phyloP scores from a whole-genome alignment of 805 yeast genomes.

The Starmerella floris region DNA sequence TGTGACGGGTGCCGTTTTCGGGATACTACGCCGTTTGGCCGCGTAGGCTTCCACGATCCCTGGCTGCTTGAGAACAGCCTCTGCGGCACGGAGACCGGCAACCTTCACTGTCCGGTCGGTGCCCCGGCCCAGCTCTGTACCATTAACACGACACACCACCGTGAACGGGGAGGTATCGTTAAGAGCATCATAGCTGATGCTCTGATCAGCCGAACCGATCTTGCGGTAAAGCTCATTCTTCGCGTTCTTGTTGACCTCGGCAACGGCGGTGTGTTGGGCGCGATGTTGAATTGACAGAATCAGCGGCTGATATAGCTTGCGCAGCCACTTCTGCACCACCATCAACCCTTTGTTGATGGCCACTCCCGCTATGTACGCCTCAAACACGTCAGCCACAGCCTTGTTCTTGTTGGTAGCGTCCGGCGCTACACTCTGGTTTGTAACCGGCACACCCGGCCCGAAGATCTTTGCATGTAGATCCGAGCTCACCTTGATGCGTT shows the following conservation, averaged over 20 bases:
- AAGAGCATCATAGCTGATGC: constrained; percentile 42
- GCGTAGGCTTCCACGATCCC: constrained; percentile 51
- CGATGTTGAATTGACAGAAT: constrained; percentile 7
- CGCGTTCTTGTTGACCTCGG: constrained; percentile 45
- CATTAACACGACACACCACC: constrained; percentile 54
- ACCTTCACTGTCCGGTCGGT: constrained; percentile 53
- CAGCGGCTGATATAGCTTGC: constrained; percentile 25
- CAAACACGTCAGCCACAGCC: constrained; percentile 76
- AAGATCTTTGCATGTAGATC: constrained; percentile 9
- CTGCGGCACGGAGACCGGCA: constrained; percentile 80
- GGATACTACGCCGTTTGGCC: constrained; percentile 34
- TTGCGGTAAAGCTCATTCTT: constrained; percentile 57
- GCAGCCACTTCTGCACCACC: constrained; percentile 26
- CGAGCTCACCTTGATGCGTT: constrained; percentile 7
- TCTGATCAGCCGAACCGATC: constrained; percentile 60
- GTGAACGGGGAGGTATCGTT: constrained; percentile 37
- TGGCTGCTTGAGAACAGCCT: constrained; percentile 52
- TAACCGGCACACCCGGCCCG: neutral
- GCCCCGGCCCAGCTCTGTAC: constrained; percentile 59
- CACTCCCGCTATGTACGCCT: constrained; percentile 85
- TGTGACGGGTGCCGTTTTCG: constrained; percentile 16
- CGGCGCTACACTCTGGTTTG: neutral
- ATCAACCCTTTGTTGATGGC: constrained; percentile 24
- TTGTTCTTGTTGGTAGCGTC: constrained; percentile 32
- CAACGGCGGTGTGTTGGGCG: constrained; percentile 18